Percentiles rank a stretch among this genome's conserved stretches.
These are phyloP conservation scores for Lachnellula arida DNA, from an alignment of 2,329 filamentous ascomycete species.

Conservation along the genomic window DNA sequence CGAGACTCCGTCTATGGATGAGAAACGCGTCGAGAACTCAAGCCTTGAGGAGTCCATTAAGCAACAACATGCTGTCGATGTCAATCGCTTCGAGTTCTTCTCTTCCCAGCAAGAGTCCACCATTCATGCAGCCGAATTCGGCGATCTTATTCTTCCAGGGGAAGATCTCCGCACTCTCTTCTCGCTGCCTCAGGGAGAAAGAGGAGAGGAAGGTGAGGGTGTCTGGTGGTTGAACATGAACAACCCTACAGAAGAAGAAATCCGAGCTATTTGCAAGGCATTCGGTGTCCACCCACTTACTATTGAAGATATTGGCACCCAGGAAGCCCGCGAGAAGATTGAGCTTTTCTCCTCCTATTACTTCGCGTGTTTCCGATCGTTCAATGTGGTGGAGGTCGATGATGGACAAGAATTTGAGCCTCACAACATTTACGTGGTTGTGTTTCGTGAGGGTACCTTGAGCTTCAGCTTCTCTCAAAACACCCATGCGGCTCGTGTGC, in stretches of 20 bases:
- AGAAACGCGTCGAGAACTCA: conserved; percentile 42
- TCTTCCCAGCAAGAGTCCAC: conserved; percentile 92
- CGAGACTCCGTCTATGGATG: conserved; percentile 40
- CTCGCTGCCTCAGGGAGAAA: conserved; percentile 57
- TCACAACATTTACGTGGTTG: conserved; percentile 93
- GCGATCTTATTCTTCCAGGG: conserved; percentile 81
- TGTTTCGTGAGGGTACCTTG: conserved; percentile 90
- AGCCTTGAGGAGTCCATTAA: conserved; percentile 18
- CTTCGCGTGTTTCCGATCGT: conserved; percentile 95
- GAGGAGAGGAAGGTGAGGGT: conserved; percentile 60
- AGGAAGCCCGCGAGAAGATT: conserved; percentile 96
- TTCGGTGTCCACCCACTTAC: conserved; percentile 96
- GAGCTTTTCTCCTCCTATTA: conserved; percentile 97
- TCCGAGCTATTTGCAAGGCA: conserved; percentile 82
- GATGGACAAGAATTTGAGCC: conserved; percentile 82
- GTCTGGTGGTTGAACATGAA: conserved; percentile 99
- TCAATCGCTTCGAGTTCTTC: conserved; percentile 92
- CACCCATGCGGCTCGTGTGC: conserved; percentile 80
- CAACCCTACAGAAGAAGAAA: conserved; percentile 83
- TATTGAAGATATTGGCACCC: conserved; percentile 90
- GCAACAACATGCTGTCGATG: conserved; percentile 45
- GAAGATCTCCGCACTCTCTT: conserved; percentile 90
- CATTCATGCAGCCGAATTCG: conserved; percentile 84
- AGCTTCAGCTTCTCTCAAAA: conserved; percentile 93
- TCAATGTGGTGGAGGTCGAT: conserved; percentile 73